Evolutionary conservation across 352 stramenopile genomes (phyloP).

Genomic region (Globisporangium abappressorium): DNA sequence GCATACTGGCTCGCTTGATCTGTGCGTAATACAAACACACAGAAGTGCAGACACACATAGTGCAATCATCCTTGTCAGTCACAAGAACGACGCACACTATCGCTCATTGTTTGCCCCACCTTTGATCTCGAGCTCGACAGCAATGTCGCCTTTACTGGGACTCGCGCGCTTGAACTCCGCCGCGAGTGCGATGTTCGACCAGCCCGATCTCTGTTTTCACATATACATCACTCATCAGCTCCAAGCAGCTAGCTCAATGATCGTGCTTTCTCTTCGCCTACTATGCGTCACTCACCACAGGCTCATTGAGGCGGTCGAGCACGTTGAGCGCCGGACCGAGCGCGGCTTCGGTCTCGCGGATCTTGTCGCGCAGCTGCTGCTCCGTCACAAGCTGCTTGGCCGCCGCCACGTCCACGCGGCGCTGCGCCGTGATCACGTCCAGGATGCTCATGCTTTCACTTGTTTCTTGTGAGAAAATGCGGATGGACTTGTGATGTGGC

Average conservation of each 20-base stretch:
- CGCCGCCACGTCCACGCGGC: slow-evolving; percentile 58
- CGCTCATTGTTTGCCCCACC: slow-evolving; percentile 21
- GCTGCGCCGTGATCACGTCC: slow-evolving; percentile 74
- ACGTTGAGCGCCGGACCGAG: slow-evolving; percentile 89
- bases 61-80: background rate
- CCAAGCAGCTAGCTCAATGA: background rate
- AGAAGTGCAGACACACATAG: background rate
- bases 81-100: too few relatives aligned
- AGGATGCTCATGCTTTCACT: slow-evolving; percentile 59
- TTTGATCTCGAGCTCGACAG: slow-evolving; percentile 58
- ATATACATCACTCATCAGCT: background rate
- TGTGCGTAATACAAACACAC: slow-evolving; percentile 5
- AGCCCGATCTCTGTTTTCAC: slow-evolving; percentile 42
- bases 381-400: slow-evolving; percentile 44
- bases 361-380: slow-evolving; percentile 63
- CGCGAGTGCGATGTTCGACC: slow-evolving; percentile 89
- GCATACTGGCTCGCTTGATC: slow-evolving; percentile 93
- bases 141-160: slow-evolving; percentile 97
- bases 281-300: slow-evolving; percentile 36
- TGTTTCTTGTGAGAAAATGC: background rate
- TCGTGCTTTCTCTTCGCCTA: slow-evolving; percentile 12
- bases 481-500: background rate
- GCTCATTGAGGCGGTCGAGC: slow-evolving; percentile 79
- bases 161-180: slow-evolving; percentile 98
- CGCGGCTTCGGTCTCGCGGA: slow-evolving; percentile 68